Evolutionary conservation across 805 yeast species (phyloP).

Genomic region (Blastobotrys americana): DNA sequence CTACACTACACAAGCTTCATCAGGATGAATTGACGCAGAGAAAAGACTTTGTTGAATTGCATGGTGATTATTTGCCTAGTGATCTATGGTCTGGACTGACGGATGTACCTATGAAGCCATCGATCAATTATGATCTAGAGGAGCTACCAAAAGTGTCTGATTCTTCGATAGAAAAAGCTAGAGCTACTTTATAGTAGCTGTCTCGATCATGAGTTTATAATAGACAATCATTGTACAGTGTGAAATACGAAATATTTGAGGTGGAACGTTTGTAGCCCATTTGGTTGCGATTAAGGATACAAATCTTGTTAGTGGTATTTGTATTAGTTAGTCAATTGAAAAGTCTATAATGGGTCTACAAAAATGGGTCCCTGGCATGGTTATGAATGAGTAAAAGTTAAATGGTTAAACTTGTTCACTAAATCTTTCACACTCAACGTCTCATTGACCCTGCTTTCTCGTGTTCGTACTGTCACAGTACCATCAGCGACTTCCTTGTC

Average conservation of each 20-base stretch:
- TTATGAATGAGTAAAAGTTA: too few species aligned
- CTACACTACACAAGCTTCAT: slow-evolving; percentile 34
- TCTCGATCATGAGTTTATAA: too few species aligned
- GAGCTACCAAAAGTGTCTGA: slow-evolving; percentile 18
- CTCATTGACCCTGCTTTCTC: slow-evolving; percentile 40
- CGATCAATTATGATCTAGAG: slow-evolving; percentile 16
- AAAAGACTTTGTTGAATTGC: slow-evolving; percentile 36
- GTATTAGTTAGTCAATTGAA: too few species aligned
- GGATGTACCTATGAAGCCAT: slow-evolving; percentile 27
- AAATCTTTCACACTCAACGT: slow-evolving; percentile 46
- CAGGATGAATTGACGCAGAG: slow-evolving; percentile 41
- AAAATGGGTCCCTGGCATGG: too few species aligned
- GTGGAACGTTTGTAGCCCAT: too few species aligned
- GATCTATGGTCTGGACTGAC: slow-evolving; percentile 44
- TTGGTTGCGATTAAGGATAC: too few species aligned
- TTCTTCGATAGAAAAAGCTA: slow-evolving; percentile 13
- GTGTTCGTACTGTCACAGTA: slow-evolving; percentile 55
- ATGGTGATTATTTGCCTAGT: slow-evolving; percentile 53
- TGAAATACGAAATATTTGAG: too few species aligned
- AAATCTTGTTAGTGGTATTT: too few species aligned
- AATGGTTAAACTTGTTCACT: slow-evolving; percentile 41
- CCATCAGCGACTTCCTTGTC: slow-evolving; percentile 65
- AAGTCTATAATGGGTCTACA: too few species aligned
- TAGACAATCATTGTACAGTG: too few species aligned
- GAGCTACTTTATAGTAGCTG: too few species aligned